Conservation (phyloP, 345 rosid species). For the Acer saccharum region DNA sequence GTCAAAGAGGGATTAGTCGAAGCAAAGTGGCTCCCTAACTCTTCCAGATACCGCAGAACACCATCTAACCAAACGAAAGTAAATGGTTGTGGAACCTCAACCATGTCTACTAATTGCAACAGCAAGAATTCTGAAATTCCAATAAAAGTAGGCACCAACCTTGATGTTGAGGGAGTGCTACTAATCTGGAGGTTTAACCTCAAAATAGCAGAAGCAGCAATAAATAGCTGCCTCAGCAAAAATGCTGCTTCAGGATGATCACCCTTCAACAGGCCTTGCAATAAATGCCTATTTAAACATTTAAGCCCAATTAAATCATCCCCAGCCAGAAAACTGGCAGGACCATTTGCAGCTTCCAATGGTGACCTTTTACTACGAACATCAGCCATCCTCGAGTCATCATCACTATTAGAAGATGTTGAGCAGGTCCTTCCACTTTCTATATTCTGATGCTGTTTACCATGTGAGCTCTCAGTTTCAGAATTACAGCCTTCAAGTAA, state of each 20-base stretch:
- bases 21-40: constrained; percentile 63
- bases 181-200: constrained; percentile 59
- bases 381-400: constrained; percentile 25
- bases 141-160: constrained; percentile 44
- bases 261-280: constrained; percentile 59
- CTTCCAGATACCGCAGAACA: constrained; percentile 72
- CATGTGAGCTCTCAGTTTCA: constrained; percentile 10
- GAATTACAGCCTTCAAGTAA: constrained; percentile 9
- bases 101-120: constrained; percentile 50
- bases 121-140: constrained; percentile 58
- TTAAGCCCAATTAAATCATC: constrained; percentile 33
- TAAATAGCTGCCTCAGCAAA: constrained; percentile 70
- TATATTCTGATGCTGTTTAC: constrained; percentile 18
- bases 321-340: constrained; percentile 34
- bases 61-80: constrained; percentile 85
- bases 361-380: background rate
- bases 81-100: constrained; percentile 46
- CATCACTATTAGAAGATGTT: constrained; percentile 21
- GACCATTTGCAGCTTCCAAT: constrained; percentile 31
- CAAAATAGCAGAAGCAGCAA: constrained; percentile 69
- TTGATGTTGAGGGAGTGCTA: constrained; percentile 38
- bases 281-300: constrained; percentile 36
- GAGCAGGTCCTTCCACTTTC: constrained; percentile 14
- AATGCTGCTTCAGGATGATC: constrained; percentile 54
- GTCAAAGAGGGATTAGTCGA: constrained; percentile 42